Conservation (phyloP, 805 yeast genomes). For the Wickerhamiella parazyma region DNA sequence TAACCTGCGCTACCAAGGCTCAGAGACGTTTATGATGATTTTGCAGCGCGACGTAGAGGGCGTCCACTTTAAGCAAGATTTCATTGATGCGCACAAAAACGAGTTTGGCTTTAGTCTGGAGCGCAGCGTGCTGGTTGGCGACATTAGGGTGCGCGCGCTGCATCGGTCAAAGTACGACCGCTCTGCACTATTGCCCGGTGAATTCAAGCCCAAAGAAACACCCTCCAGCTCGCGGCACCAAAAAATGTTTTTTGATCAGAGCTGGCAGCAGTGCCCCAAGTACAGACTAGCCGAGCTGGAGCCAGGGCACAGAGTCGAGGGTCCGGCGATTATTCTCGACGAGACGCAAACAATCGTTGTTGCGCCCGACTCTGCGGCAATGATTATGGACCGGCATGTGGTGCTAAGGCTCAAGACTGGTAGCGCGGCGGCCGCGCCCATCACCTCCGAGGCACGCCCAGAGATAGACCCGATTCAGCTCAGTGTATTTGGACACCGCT, state of each 20-base stretch:
- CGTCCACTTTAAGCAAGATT: slow-evolving; percentile 27
- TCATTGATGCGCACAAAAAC: slow-evolving; percentile 42
- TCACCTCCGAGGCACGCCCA: slow-evolving; percentile 19
- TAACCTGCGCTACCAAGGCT: slow-evolving; percentile 72
- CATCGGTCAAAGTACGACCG: slow-evolving; percentile 33
- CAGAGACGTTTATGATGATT: slow-evolving; percentile 82
- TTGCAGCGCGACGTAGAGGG: not conserved
- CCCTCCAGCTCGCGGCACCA: slow-evolving; percentile 19
- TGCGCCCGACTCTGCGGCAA: slow-evolving; percentile 47
- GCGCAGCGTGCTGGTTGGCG: slow-evolving; percentile 51
- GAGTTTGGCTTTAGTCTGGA: slow-evolving; percentile 64
- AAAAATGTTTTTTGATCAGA: slow-evolving; percentile 43
- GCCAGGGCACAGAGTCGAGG: slow-evolving; percentile 40
- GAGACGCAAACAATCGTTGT: slow-evolving; percentile 69
- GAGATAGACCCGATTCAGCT: slow-evolving; percentile 53
- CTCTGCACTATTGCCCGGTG: slow-evolving; percentile 3
- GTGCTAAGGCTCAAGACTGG: slow-evolving; percentile 29
- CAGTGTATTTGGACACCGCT: slow-evolving; percentile 69
- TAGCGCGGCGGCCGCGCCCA: slow-evolving; percentile 8
- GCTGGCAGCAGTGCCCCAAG: slow-evolving; percentile 38
- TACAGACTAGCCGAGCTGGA: slow-evolving; percentile 40
- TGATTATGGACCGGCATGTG: slow-evolving; percentile 49
- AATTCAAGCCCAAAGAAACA: slow-evolving; percentile 4
- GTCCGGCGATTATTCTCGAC: slow-evolving; percentile 71
- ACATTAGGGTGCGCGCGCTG: slow-evolving; percentile 58